Evolutionary conservation across 345 rosid species (phyloP), one percentile per base, ranked within the genome.

Genomic region (Raphanus raphanistrum): DNA sequence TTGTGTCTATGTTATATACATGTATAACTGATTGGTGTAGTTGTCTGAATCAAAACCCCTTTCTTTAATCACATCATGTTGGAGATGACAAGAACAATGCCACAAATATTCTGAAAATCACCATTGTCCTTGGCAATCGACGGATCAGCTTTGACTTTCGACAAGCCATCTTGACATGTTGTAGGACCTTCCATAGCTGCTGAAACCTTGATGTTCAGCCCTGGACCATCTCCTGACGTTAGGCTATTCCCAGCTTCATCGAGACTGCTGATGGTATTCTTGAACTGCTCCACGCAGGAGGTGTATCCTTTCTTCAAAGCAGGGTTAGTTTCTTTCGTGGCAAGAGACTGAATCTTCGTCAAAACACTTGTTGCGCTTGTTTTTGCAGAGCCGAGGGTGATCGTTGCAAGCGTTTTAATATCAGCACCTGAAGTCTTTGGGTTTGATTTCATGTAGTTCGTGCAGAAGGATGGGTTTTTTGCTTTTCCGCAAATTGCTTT

Each of bases 51-150:
- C 57, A 5, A 0, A 63, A 67, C 2, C 58, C 68, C 29, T 58
- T 26, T 54, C 6, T 8, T 79, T 43, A 43, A 48, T 48, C 63
- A 71, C 61, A 81, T 48, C 63, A 74, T 68, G 80, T 81, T 78
- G 0, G 82, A 69, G 63, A 79, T 73, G 73, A 73, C 79, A 27
- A 81, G 80, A 61, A 76, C 50, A 48, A 84, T 76, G 6, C 73
- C 62, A 50, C 80, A 78, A 5, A 73, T 77, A 32, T 64, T 68
- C 67, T 78, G 60, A 28, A 82, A 70, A 12, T 78, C 82, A 27
- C 58, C 68, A 36, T 17, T 84, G 38, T 68, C 21, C 21, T 21
- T 21, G 21, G 1, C 21, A 21, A 38, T 35, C n/a, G 66, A 50
- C 21, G 74, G 74, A 55, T 79, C 82, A 21, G 68, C 71, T 36